A percentile compares a stretch with the other conserved stretches of the same genome.
These are phyloP conservation scores for Arabis alpina DNA, from an alignment of 345 rosid species.

Conservation along the genomic window DNA sequence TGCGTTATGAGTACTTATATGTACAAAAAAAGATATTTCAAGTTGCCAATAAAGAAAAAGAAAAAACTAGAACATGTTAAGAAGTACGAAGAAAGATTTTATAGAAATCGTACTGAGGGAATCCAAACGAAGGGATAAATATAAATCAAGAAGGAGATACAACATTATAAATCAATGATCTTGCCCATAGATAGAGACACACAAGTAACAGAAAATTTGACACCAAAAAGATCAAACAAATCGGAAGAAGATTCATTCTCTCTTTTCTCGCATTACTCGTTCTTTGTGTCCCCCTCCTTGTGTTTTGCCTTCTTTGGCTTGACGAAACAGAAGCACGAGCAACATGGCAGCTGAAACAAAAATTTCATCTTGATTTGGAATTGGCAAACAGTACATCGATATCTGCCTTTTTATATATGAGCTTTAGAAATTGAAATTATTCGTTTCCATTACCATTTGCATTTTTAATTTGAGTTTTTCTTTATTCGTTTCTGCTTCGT, in stretches of 20 bases:
- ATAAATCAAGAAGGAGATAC: no score
- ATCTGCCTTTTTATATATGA: constrained; percentile 13
- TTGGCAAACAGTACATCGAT: constrained; percentile 4
- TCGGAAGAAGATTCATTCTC: background rate
- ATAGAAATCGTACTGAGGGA: background rate
- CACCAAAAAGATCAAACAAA: constrained; percentile 18
- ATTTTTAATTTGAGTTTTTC: constrained; percentile 3
- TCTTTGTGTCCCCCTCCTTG: constrained; percentile 49
- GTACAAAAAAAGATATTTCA: no score
- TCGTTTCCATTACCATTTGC: background rate
- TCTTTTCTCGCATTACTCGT: constrained; percentile 22
- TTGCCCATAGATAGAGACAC: constrained; percentile 1
- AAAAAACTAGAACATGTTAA: background rate
- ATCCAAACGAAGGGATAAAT: background rate
- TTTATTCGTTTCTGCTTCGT: constrained; percentile 37
- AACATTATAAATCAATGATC: background rate
- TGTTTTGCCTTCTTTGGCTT: constrained; percentile 55
- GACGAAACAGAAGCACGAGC: constrained; percentile 52
- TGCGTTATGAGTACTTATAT: no score
- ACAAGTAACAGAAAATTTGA: constrained; percentile 19
- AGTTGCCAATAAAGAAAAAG: no score
- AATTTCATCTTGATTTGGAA: constrained; percentile 55
- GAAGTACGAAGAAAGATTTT: background rate
- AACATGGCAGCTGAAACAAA: constrained; percentile 60
- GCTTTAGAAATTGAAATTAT: background rate